These are phyloP conservation scores for Cinnamomum micranthum DNA, from an alignment of 164 flowering plant species.

Conservation along the genomic window DNA sequence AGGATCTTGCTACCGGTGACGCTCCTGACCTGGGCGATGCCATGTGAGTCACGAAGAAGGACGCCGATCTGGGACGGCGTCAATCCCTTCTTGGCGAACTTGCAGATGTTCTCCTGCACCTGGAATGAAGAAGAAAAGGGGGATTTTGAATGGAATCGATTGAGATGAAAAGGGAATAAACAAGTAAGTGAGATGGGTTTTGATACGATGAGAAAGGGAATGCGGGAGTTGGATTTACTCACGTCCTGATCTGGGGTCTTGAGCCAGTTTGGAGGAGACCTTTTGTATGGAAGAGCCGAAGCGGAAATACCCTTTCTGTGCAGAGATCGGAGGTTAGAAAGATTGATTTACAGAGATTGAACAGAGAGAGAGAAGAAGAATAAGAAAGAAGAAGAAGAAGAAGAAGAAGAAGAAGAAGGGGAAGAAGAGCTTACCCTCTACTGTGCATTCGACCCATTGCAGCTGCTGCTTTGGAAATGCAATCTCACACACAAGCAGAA, in stretches of 20 bases:
- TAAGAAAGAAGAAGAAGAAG: too few relatives aligned
- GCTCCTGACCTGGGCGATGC: slow-evolving; percentile 51
- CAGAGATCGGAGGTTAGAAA: not conserved
- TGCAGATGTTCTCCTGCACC: slow-evolving; percentile 57
- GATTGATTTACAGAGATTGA: not conserved
- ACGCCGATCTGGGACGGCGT: slow-evolving; percentile 57
- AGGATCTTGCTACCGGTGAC: slow-evolving; percentile 51
- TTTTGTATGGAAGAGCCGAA: slow-evolving; percentile 46
- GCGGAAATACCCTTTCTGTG: slow-evolving; percentile 46
- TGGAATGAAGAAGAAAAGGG: not conserved
- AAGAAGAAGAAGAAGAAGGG: too few relatives aligned
- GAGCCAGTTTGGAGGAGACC: slow-evolving; percentile 43
- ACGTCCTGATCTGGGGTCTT: slow-evolving; percentile 36
- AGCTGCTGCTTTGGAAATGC: slow-evolving; percentile 1
- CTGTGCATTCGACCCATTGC: slow-evolving; percentile 52
- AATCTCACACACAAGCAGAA: too few relatives aligned
- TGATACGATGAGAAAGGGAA: not conserved
- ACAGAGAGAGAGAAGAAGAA: too few relatives aligned
- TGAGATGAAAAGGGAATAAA: not conserved
- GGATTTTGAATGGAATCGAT: not conserved
- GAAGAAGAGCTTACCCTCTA: slow-evolving; percentile 21
- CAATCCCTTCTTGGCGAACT: slow-evolving; percentile 54
- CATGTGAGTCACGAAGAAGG: slow-evolving; percentile 55
- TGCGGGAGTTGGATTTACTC: slow-evolving; percentile 6
- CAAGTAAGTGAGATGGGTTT: not conserved